These are phyloP conservation scores for Microcera coccophila DNA, from an alignment of 2,329 filamentous ascomycete species.

Conservation along the genomic window DNA sequence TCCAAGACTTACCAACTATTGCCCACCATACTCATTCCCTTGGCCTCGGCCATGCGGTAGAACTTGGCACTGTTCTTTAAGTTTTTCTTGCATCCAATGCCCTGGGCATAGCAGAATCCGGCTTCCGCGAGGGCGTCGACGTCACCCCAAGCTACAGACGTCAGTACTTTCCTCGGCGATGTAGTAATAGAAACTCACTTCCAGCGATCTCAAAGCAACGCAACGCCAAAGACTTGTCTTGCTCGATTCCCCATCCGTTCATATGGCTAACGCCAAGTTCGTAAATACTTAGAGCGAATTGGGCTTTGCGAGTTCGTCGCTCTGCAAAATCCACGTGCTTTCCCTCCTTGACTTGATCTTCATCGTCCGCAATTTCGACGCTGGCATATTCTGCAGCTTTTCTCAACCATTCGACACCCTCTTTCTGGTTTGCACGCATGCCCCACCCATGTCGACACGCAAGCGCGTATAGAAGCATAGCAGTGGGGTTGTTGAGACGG, in stretches of 20 bases:
- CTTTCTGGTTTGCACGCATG: constrained; percentile 85
- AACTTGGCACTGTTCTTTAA: constrained; percentile 89
- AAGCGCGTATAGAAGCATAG: constrained; percentile 92
- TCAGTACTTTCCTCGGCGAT: constrained; percentile 13
- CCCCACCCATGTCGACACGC: constrained; percentile 97
- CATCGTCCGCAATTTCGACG: constrained; percentile 78
- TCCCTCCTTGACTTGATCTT: constrained; percentile 60
- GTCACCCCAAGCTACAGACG: constrained; percentile 74
- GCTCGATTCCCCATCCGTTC: constrained; percentile 96
- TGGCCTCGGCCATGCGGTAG: constrained; percentile 84
- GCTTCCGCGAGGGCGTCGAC: constrained; percentile 90
- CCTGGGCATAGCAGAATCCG: constrained; percentile 93
- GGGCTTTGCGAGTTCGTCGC: constrained; percentile 79
- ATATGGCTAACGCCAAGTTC: constrained; percentile 95
- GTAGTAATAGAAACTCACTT: constrained; percentile 45
- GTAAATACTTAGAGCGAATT: constrained; percentile 93
- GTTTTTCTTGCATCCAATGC: constrained; percentile 91
- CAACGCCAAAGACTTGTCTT: constrained; percentile 82
- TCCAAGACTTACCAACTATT: constrained; percentile 85
- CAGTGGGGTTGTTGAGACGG: constrained; percentile 78
- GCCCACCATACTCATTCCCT: constrained; percentile 95
- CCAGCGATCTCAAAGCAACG: constrained; percentile 96
- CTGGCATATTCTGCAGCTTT: constrained; percentile 84
- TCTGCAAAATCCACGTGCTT: constrained; percentile 63
- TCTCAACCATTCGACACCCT: constrained; percentile 87